phyloP scores from a whole-genome alignment of 129 eudicot species.

The Calendula officinalis region DNA sequence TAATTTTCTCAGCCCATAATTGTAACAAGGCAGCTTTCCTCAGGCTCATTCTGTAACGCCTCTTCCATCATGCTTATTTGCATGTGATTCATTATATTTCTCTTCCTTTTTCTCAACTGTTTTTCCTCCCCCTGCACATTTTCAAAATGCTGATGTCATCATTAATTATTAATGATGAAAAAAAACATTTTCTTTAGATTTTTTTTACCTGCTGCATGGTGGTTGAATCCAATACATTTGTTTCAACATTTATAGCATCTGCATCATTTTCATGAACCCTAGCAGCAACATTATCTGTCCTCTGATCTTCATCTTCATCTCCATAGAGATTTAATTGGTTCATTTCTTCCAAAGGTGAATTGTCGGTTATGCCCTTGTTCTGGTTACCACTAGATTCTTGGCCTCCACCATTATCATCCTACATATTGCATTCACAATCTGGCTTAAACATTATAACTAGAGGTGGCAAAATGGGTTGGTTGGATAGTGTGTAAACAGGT shows the following conservation, averaged over 20 bases:
- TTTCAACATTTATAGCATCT: slow-evolving; percentile 48
- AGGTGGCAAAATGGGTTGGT: too few species aligned
- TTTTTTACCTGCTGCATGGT: slow-evolving; percentile 50
- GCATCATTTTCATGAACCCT: slow-evolving; percentile 37
- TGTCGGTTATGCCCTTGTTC: slow-evolving; percentile 41
- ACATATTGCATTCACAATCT: slow-evolving; percentile 16
- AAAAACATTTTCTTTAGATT: too few species aligned
- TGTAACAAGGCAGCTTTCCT: slow-evolving; percentile 53
- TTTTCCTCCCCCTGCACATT: slow-evolving; percentile 56
- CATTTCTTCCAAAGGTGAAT: slow-evolving; percentile 37
- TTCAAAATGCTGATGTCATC: slow-evolving; percentile 37
- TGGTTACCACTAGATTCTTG: slow-evolving; percentile 38
- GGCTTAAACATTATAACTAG: neutral
- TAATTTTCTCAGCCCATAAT: slow-evolving; percentile 70
- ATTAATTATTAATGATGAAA: slow-evolving; percentile 23
- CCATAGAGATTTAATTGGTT: slow-evolving; percentile 33
- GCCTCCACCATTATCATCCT: too few species aligned
- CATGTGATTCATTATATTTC: slow-evolving; percentile 79
- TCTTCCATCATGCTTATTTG: slow-evolving; percentile 66
- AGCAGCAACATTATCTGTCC: slow-evolving; percentile 25
- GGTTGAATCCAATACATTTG: slow-evolving; percentile 66
- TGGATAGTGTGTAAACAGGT: too few species aligned
- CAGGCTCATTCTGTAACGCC: slow-evolving; percentile 79
- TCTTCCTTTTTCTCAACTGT: slow-evolving; percentile 74
- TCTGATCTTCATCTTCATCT: slow-evolving; percentile 29